Base-by-base conservation (phyloP, 441 rosid genomes). In the Gossypium davidsonii region DNA sequence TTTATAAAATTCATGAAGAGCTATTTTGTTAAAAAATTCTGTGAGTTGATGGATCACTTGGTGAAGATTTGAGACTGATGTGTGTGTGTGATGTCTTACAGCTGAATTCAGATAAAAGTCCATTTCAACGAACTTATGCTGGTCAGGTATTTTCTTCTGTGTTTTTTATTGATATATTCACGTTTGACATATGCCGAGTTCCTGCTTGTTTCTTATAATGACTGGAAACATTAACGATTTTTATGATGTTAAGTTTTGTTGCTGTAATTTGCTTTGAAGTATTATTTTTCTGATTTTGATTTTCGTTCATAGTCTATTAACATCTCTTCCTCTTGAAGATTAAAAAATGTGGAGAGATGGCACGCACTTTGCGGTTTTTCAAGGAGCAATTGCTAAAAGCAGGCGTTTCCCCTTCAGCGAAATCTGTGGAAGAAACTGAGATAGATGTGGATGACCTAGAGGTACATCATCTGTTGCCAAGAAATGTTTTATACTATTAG, bases 381-480 rank as follows among this genome's bases (percentile, higher is more conserved):
- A 91, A 79, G 84, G 94, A 91, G 71, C 98, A 91, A 83, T 91
- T 91, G 92, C 82, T 81, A n/a, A 89, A 87, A 84, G 94, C 92
- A 1, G 91, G 86, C 57, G 21, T 90, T 26, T 64, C 68, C 20
- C 79, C 93, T 78, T 69, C 79, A 28, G 6, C 75, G 34, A 94
- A 88, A 67, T 72, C 87, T 12, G 68, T 26, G 49, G 73, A 79
- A 37, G 70, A 34, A 79, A 67, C 52, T 79, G 85, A 86, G 48
- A 77, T 80, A 25, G 79, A 84, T 78, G 76, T 86, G 73, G 98
- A 90, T 78, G 87, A 81, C 63, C 81, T 94, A 31, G 96, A 91
- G 90, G 98, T 94, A 74, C 46, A 55, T 23, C 18, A 44, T 64
- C 73, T 10, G 6, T 34, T 74, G 10, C 15, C 46, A 31, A 46